Conservation (phyloP, 2,329 filamentous ascomycete species). For the Claviceps pusilla region DNA sequence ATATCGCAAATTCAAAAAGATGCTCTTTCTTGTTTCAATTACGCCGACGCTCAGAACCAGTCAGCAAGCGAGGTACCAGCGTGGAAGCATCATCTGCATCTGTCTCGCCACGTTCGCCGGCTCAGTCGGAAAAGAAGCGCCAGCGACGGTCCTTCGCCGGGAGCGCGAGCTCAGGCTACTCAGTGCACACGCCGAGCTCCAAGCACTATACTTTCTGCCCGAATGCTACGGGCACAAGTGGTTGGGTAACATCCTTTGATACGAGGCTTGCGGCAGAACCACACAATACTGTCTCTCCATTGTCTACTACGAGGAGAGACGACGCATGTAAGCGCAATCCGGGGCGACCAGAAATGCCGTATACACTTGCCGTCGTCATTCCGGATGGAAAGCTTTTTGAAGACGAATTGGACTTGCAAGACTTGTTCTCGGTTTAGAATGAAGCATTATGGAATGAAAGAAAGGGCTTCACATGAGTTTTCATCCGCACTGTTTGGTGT, state of each 20-base stretch:
- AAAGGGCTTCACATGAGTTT: neutral
- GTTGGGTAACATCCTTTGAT: neutral
- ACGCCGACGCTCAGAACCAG: neutral
- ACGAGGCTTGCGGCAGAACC: neutral
- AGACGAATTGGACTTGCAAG: neutral
- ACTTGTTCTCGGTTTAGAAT: neutral
- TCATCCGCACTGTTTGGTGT: neutral
- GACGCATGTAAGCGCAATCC: neutral
- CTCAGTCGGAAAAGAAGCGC: neutral
- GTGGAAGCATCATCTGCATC: neutral
- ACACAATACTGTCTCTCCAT: neutral
- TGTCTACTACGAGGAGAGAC: neutral
- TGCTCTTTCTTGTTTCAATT: conserved; percentile 1
- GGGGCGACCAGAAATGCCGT: neutral
- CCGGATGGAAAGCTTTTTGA: conserved; percentile 1
- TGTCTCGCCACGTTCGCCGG: neutral
- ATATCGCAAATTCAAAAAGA: neutral
- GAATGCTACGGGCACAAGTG: neutral
- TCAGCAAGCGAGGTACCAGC: neutral
- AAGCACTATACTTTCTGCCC: neutral
- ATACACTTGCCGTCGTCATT: conserved; percentile 1
- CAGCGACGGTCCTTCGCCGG: neutral
- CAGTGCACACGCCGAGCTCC: neutral
- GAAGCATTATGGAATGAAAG: neutral
- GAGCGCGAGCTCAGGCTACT: neutral